Base-by-base conservation (phyloP, 1,139 yeast species). In the Geotrichum siamense region DNA sequence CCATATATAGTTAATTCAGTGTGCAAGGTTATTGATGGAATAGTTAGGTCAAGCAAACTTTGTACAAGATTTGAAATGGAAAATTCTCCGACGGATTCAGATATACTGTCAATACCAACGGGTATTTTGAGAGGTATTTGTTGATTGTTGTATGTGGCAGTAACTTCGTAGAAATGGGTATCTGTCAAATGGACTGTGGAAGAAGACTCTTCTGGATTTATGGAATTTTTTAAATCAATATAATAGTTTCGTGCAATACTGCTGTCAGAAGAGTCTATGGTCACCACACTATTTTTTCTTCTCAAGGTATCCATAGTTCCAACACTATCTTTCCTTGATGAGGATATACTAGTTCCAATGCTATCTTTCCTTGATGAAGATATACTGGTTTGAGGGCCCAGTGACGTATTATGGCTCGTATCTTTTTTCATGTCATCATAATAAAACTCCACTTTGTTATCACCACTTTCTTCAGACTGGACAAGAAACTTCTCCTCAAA, bases 1-100 rank as follows among this genome's bases (percentile, higher is more conserved):
- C 82, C 82, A 58, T 75, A 76, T 12, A 74, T 71, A 2, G 67
- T 60, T 40, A 66, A 55, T 45, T 71, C 67, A 38, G 68, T 60
- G 52, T 68, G 59, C 28, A 53, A 51, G 34, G 52, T 53, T 29
- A 54, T 43, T 39, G 53, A 50, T 34, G 56, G 51, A 16, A 40
- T 44, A 16, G 49, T 49, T 39, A 57, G 51, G 32, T 50, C 40
- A 39, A 52, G 31, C 43, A 56, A 47, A 36, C 56, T 48, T 26
- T 58, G 46, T 38, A 59, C 49, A 44, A 57, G 49, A 49, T 48
- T 53, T 26, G 51, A 57, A 41, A 54, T 49, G 13, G 58, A 52
- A 41, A 58, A 60, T 40, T 62, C 65, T 9, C 66, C 66, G 9
- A 60, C 64, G 23, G 55, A 51, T 38, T 62, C 67, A 6, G 60